Percentiles rank a stretch among this genome's conserved stretches.
Conservation (phyloP, 2,329 filamentous ascomycete genomes). For the Beauveria sp. region DNA sequence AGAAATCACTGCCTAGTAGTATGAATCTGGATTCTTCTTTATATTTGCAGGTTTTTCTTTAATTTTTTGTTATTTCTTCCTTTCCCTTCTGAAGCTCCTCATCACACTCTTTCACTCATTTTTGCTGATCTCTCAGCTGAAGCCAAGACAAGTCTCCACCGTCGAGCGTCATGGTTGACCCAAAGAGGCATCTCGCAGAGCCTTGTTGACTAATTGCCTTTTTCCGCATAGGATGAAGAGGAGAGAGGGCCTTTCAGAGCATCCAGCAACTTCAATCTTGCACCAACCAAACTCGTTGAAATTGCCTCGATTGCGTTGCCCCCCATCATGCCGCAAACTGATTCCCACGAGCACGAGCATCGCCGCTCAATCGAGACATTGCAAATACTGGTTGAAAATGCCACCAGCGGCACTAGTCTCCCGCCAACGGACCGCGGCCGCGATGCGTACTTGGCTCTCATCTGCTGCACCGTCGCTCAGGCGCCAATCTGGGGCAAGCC, state of each 20-base stretch:
- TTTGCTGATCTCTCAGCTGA: too few relatives aligned
- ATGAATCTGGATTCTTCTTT: too few relatives aligned
- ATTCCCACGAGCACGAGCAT: neutral
- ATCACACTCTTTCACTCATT: too few relatives aligned
- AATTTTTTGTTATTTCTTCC: too few relatives aligned
- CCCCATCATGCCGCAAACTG: neutral
- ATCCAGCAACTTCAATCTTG: neutral
- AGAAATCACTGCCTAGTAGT: too few relatives aligned
- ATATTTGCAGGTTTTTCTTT: too few relatives aligned
- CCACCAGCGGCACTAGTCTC: slow-evolving; percentile 8
- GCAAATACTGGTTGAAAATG: slow-evolving; percentile 1
- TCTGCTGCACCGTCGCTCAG: slow-evolving; percentile 24
- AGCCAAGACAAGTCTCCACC: neutral
- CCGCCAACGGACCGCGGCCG: slow-evolving; percentile 24
- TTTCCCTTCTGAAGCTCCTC: too few relatives aligned
- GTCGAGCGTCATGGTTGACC: neutral
- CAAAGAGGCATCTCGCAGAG: neutral
- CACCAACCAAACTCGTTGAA: neutral
- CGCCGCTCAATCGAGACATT: slow-evolving; percentile 3
- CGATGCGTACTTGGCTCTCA: slow-evolving; percentile 22
- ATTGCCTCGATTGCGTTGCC: neutral
- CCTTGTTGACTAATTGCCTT: neutral
- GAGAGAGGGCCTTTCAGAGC: too few relatives aligned
- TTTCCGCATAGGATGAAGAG: neutral
- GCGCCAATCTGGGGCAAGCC: slow-evolving; percentile 25